These are phyloP conservation scores for Fimicolochytrium jonesii DNA, from an alignment of 192 early-diverging fungal species.

Conservation along the genomic window DNA sequence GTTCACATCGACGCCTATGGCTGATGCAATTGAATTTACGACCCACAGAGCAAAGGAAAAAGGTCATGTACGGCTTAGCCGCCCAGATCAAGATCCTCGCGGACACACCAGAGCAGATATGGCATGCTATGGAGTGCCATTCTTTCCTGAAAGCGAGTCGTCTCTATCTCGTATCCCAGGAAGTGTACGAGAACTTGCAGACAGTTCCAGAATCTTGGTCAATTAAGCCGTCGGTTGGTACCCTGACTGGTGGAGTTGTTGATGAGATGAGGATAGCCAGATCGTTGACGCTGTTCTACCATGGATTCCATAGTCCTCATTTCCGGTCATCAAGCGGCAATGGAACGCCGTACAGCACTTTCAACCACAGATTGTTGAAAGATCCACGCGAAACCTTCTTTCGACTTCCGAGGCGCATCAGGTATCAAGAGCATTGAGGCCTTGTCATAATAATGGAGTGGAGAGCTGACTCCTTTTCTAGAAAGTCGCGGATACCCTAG, in stretches of 20 bases:
- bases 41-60: too few relatives aligned
- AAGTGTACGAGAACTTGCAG: conserved; percentile 67
- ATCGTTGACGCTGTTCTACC: too few relatives aligned
- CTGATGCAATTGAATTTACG: too few relatives aligned
- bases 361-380: conserved; percentile 69
- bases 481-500: conserved; percentile 57
- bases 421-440: too few relatives aligned
- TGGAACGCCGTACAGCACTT: conserved; percentile 80
- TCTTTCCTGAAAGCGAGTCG: conserved; percentile 66
- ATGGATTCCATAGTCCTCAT: conserved; percentile 46
- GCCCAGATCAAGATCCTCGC: conserved; percentile 80
- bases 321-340: conserved; percentile 76
- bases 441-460: too few relatives aligned
- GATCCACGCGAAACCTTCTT: conserved; percentile 50
- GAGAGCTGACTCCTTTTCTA: conserved; percentile 12
- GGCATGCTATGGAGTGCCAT: conserved; percentile 70
- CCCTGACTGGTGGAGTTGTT: too few relatives aligned
- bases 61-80: too few relatives aligned
- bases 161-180: conserved; percentile 64
- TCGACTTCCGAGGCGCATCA: conserved; percentile 36
- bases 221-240: conserved; percentile 36
- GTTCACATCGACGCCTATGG: too few relatives aligned
- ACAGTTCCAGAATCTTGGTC: too few relatives aligned
- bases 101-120: conserved; percentile 87
- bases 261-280: too few relatives aligned